Conservation (phyloP, 768 basidiomycete genomes). For the Cystofilobasidium ferigula region DNA sequence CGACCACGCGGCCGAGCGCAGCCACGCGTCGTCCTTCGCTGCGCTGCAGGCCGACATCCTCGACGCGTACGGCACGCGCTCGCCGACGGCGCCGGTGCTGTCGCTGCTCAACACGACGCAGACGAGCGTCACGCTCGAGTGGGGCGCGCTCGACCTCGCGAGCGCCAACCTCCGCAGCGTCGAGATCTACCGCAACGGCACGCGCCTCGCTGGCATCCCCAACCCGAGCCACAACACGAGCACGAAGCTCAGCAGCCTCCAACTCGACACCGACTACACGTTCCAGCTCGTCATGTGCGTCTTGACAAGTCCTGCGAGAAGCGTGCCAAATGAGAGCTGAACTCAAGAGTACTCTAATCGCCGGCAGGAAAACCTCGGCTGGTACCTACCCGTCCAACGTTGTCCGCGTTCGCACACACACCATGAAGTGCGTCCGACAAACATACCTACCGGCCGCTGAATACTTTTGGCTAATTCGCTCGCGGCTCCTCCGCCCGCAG, state of each 20-base stretch:
- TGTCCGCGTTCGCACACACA: constrained; percentile 75
- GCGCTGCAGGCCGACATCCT: constrained; percentile 69
- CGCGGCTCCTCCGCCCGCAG: constrained; percentile 38
- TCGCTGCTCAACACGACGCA: constrained; percentile 90
- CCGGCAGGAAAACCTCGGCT: constrained; percentile 56
- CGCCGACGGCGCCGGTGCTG: constrained; percentile 64
- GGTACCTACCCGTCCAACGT: constrained; percentile 80
- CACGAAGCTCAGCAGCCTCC: constrained; percentile 42
- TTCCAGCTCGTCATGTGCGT: constrained; percentile 83
- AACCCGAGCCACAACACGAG: constrained; percentile 72
- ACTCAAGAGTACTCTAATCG: not conserved
- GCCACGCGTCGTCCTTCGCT: constrained; percentile 73
- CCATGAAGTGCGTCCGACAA: constrained; percentile 54
- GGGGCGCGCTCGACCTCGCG: constrained; percentile 75
- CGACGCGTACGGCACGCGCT: constrained; percentile 54
- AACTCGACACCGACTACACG: constrained; percentile 56
- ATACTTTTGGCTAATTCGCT: constrained; percentile 25
- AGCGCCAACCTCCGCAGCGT: constrained; percentile 74
- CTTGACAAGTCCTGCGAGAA: too few relatives aligned
- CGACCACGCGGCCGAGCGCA: constrained; percentile 70
- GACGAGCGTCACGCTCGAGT: constrained; percentile 92
- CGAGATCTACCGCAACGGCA: constrained; percentile 84
- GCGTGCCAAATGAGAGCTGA: not conserved
- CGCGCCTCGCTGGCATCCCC: constrained; percentile 75
- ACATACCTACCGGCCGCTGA: too few relatives aligned